Evolutionary conservation across 768 basidiomycete genomes (phyloP), one percentile per base, ranked within the genome.

Genomic region (Suillus americanus): DNA sequence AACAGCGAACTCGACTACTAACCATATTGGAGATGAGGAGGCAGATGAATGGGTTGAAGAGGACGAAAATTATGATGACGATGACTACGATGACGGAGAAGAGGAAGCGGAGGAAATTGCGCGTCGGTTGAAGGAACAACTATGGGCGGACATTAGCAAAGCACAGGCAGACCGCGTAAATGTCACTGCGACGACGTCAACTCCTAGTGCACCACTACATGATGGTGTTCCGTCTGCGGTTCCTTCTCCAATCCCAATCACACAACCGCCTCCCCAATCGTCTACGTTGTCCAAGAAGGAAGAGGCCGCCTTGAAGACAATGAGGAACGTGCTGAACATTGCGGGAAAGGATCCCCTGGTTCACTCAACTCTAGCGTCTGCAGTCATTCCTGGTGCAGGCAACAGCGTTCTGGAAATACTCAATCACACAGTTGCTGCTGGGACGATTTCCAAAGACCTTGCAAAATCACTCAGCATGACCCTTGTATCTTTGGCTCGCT

Each of bases 81-180:
- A 85, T 9, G 85, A 86, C 4, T 86, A 86, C 20, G 86, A 88
- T 43, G 84, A 85, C 40, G 75, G 79, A 28, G 85, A 88, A 30
- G 89, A 88, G 5, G 87, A 91, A 64, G 90, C 90, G 3, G 85
- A 89, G 67, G 90, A 88, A 69, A 90, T 91, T 68, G 89, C 89
- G 5, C 83, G 88, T 54, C 80, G 88, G 33, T 77, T 94, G 37
- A 87, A 89, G n/a, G 89, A 89, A 67, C 86, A 93, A 64, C 80
- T 93, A 7, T 89, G 87, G 85, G 91, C 90, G 3, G 89, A 91
- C 69, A 89, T 92, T 57, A 86, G 78, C 70, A 88, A 85, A 71
- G 89, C 83, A 6, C 86, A 83, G 65, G 83, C 83, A 5, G 82
- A 82, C n/a, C 74, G 69, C 46, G 66, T 70, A 8, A 64, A 38